Evolutionary conservation across 495 filamentous ascomycete genomes (phyloP), one percentile per base, ranked within the genome.

Genomic region (Penicillium desertorum): DNA sequence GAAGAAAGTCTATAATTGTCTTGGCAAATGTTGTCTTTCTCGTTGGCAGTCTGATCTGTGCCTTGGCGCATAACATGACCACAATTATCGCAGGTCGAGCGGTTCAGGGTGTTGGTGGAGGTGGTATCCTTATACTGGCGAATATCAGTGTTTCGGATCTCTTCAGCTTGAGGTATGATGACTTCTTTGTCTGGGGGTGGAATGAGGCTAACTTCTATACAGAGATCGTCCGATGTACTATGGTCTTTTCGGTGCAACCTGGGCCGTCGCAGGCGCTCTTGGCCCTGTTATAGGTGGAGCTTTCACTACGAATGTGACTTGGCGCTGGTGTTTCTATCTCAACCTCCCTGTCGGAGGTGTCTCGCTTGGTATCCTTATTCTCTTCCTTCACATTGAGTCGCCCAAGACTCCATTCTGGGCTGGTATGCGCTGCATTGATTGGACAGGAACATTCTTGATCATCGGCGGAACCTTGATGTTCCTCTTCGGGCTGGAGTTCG

Each of bases 131-230:
- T 20, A 86, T 89, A 20, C 69, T 96, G 62, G 87, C 88, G 25
- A 92, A 94, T 66, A 91, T 95, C 48, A 83, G 80, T 60, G 91
- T 96, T 53, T 83, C 84, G 10, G 91, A 96, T 74, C 64, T 93
- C 50, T 92, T 93, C 72, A 86, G 84, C 58, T 81, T 90, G 77
- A 74, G 84, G 71, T 81, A 66, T 25, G 65, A 54, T 16, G 14
- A 23, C 4, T 25, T 36, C 39, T n/a, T 45, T 16, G 8, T 39
- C 6, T 12, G 16, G 5, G 30, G 42, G 2, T 29, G 27, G 10
- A 16, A 55, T 32, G 5, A 36, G 19, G 30, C 70, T 61, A 67
- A 71, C 29, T 58, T 37, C 19, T 25, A 23, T 53, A 27, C 60
- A 85, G 83, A 56, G 81, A 86, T 34, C 83, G 85, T 11, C 83